Conservation (phyloP, 441 rosid genomes). For the Gossypium schwendimanii region DNA sequence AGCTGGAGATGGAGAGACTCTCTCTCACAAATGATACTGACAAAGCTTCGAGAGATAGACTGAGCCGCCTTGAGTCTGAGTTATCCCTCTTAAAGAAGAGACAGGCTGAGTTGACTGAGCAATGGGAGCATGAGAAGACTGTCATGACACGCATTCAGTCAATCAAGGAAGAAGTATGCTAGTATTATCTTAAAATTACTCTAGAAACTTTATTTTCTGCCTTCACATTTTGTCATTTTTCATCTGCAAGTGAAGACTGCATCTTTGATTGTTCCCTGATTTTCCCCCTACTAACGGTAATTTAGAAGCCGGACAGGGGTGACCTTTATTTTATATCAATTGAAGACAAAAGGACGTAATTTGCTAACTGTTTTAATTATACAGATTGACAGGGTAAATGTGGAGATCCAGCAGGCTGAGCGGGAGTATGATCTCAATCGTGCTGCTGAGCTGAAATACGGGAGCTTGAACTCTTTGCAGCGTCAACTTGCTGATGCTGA, state of each 20-base stretch:
- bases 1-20: conserved; percentile 93
- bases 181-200: background rate
- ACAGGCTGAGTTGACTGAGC: conserved; percentile 76
- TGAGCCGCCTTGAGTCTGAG: conserved; percentile 74
- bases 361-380: background rate
- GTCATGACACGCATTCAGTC: conserved; percentile 89
- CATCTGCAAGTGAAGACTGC: background rate
- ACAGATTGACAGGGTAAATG: conserved; percentile 87
- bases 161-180: conserved; percentile 78
- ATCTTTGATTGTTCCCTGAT: background rate
- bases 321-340: background rate
- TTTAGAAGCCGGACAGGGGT: background rate
- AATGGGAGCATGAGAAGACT: conserved; percentile 95
- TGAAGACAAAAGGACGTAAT: background rate
- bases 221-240: background rate
- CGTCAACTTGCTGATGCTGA: conserved; percentile 78
- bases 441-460: conserved; percentile 95
- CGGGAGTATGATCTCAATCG: conserved; percentile 96
- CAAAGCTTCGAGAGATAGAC: conserved; percentile 79
- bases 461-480: conserved; percentile 81
- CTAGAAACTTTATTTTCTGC: background rate
- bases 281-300: background rate
- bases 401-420: conserved; percentile 98
- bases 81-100: conserved; percentile 56
- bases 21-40: conserved; percentile 81